Evolutionary conservation across 495 filamentous ascomycete species (phyloP).

Genomic region (Podospora pseudoanserina): DNA sequence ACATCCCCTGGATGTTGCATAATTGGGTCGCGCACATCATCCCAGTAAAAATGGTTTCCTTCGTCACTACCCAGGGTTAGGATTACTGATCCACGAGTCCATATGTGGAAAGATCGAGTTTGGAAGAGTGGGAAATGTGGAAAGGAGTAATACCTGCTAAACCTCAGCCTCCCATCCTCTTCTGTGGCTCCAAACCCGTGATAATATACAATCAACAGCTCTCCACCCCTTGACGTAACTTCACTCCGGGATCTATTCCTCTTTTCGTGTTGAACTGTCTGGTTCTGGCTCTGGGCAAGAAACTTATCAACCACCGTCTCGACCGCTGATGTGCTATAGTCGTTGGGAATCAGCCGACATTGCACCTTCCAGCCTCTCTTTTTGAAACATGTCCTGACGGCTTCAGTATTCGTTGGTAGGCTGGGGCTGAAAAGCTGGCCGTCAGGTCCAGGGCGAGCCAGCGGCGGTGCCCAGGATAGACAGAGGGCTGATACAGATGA

Average conservation of each 20-base stretch:
- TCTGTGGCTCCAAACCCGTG: constrained; percentile 23
- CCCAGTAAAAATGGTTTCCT: constrained; percentile 26
- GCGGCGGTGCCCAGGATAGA: constrained; percentile 24
- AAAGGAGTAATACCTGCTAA: constrained; percentile 18
- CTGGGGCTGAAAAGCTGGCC: constrained; percentile 16
- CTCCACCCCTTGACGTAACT: not conserved
- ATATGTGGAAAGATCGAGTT: not conserved
- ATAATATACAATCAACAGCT: constrained; percentile 20
- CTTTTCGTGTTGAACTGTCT: not conserved
- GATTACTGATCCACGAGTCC: not conserved
- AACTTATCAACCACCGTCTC: constrained; percentile 28
- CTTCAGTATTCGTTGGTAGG: constrained; percentile 16
- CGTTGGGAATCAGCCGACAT: constrained; percentile 25
- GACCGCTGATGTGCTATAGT: constrained; percentile 28
- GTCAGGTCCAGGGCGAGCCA: constrained; percentile 17
- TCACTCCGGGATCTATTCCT: not conserved
- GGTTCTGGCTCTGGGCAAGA: constrained; percentile 8
- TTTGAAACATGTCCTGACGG: constrained; percentile 25
- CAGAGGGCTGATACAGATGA: constrained; percentile 26
- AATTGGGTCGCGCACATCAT: constrained; percentile 30
- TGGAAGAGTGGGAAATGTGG: not conserved
- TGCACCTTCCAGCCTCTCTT: constrained; percentile 27
- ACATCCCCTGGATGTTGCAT: constrained; percentile 25
- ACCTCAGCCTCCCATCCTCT: constrained; percentile 23
- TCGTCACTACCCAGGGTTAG: not conserved